A percentile compares a stretch with the other conserved stretches of the same genome.
These are phyloP conservation scores for Plantago elongata DNA, from an alignment of 257 asterid species.

Conservation along the genomic window DNA sequence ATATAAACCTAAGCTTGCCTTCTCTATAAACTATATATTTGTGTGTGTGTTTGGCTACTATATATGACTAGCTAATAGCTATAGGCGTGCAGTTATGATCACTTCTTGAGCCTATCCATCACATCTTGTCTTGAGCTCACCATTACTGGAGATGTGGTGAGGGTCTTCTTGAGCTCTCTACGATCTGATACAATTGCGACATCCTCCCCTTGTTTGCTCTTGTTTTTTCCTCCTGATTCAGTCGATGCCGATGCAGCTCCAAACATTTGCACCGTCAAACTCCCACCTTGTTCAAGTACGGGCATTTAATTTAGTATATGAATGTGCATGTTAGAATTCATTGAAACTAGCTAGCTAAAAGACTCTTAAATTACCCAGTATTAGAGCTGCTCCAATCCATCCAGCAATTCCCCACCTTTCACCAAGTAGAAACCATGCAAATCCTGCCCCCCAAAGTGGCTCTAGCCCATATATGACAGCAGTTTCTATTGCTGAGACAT, in stretches of 20 bases:
- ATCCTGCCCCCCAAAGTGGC: slow-evolving; percentile 81
- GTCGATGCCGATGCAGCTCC: slow-evolving; percentile 23
- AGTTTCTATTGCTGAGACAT: slow-evolving; percentile 74
- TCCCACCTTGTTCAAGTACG: slow-evolving; percentile 43
- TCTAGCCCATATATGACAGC: slow-evolving; percentile 64
- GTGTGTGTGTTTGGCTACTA: no score
- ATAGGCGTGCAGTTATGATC: background rate
- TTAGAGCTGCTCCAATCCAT: slow-evolving; percentile 69
- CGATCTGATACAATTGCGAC: slow-evolving; percentile 18
- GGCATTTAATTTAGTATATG: background rate
- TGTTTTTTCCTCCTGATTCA: slow-evolving; percentile 16
- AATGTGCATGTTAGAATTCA: background rate
- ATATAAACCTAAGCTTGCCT: no score
- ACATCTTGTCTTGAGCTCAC: slow-evolving; percentile 17
- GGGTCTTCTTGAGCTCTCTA: slow-evolving; percentile 21
- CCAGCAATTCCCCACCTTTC: slow-evolving; percentile 74
- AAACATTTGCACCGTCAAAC: slow-evolving; percentile 42
- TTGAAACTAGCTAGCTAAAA: background rate
- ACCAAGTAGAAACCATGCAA: slow-evolving; percentile 73
- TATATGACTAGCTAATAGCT: no score
- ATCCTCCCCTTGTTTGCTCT: slow-evolving; percentile 16
- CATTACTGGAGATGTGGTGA: slow-evolving; percentile 41
- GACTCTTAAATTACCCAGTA: slow-evolving; percentile 38
- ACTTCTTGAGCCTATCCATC: slow-evolving; percentile 31
- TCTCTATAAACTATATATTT: no score